phyloP scores from a whole-genome alignment of 305 asterid genomes.

The Withania somnifera region DNA sequence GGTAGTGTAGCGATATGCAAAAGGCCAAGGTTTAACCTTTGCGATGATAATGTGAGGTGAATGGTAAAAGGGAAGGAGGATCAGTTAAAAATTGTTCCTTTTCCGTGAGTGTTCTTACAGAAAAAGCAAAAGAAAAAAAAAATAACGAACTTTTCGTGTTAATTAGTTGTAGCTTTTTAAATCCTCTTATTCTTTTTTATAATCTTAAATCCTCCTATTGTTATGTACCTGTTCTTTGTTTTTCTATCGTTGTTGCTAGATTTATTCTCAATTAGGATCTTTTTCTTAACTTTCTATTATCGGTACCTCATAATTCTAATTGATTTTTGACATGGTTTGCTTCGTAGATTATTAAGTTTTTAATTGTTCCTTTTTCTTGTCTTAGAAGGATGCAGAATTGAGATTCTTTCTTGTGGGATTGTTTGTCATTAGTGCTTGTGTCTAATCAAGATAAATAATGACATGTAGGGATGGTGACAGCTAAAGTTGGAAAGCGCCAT shows the following conservation, averaged over 20 bases:
- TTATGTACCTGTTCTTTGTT: background rate
- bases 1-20: background rate
- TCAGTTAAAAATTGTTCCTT: background rate
- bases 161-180: background rate
- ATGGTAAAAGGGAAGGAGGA: background rate
- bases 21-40: background rate
- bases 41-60: background rate
- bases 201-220: background rate
- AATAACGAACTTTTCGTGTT: background rate
- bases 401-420: background rate
- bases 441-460: slow-evolving; percentile 7
- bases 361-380: background rate
- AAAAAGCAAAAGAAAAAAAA: background rate
- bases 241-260: background rate
- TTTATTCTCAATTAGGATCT: background rate
- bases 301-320: background rate
- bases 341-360: background rate
- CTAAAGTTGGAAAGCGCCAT: slow-evolving; percentile 91
- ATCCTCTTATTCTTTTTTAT: background rate
- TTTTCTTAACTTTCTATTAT: background rate
- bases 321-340: background rate
- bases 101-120: background rate
- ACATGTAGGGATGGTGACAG: slow-evolving; percentile 83
- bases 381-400: background rate
- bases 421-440: background rate